These are phyloP conservation scores for Penicillium chermesinum DNA, from an alignment of 495 filamentous ascomycete genomes.

Conservation along the genomic window DNA sequence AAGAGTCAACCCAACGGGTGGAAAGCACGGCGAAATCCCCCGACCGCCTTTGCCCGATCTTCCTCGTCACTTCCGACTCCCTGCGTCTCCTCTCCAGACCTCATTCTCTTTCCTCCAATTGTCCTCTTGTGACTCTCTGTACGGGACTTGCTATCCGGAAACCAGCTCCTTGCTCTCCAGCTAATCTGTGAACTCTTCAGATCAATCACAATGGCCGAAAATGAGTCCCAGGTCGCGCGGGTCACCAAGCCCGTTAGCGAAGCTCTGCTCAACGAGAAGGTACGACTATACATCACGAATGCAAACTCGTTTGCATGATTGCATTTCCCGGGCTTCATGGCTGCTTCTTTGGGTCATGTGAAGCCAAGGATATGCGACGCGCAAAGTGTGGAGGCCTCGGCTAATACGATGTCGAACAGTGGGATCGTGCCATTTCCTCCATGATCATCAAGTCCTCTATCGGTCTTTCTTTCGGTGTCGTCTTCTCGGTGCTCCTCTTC, in stretches of 20 bases:
- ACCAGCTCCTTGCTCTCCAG: not conserved
- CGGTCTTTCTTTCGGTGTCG: slow-evolving; percentile 90
- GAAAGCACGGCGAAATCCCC: slow-evolving; percentile 33
- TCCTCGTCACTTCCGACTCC: slow-evolving; percentile 31
- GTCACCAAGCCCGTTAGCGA: slow-evolving; percentile 80
- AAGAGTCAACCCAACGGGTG: slow-evolving; percentile 18
- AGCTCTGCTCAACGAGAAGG: slow-evolving; percentile 93
- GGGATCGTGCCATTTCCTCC: slow-evolving; percentile 96
- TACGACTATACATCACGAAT: slow-evolving; percentile 31
- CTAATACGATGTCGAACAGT: slow-evolving; percentile 51
- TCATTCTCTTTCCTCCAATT: slow-evolving; percentile 19
- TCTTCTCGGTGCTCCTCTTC: slow-evolving; percentile 97
- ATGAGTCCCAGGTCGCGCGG: slow-evolving; percentile 45
- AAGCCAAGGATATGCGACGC: not conserved
- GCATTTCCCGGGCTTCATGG: no score
- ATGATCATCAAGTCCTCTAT: slow-evolving; percentile 91
- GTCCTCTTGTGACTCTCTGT: slow-evolving; percentile 14
- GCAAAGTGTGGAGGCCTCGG: slow-evolving; percentile 10
- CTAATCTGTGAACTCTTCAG: slow-evolving; percentile 12
- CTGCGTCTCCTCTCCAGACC: slow-evolving; percentile 22
- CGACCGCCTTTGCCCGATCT: slow-evolving; percentile 41
- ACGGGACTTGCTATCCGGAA: not conserved
- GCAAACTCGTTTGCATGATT: not conserved
- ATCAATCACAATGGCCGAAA: slow-evolving; percentile 52
- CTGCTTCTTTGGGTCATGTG: no score